Percentiles rank a stretch among this genome's conserved stretches.
phyloP scores from a whole-genome alignment of 176 grass and related monocot species.

The Elymus sibiricus region DNA sequence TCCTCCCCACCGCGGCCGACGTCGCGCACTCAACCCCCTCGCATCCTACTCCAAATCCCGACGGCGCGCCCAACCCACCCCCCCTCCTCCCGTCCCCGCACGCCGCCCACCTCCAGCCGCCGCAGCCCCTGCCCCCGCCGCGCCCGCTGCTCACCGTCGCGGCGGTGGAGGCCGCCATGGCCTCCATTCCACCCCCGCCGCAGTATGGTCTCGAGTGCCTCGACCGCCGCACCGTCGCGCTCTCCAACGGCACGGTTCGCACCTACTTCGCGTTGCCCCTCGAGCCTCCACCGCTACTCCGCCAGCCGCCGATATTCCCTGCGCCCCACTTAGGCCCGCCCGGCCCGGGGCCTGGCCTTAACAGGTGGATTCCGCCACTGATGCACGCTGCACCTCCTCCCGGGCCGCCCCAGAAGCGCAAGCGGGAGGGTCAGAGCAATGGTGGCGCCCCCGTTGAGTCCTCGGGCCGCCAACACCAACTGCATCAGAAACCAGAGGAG shows the following conservation, averaged over 20 bases:
- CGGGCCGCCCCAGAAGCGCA: slow-evolving; percentile 20
- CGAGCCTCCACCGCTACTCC: slow-evolving; percentile 52
- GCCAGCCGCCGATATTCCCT: slow-evolving; percentile 25
- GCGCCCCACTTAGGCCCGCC: not conserved
- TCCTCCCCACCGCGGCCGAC: not conserved
- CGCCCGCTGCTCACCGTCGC: slow-evolving; percentile 54
- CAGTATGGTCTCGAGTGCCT: slow-evolving; percentile 38
- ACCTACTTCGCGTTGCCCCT: slow-evolving; percentile 86
- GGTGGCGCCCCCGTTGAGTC: not conserved
- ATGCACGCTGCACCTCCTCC: not conserved
- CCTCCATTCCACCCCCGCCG: slow-evolving; percentile 48
- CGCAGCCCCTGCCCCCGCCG: not conserved
- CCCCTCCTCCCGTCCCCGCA: slow-evolving; percentile 4
- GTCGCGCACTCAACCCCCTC: slow-evolving; percentile 1
- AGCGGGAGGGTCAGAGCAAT: slow-evolving; percentile 50
- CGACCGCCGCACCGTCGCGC: slow-evolving; percentile 47
- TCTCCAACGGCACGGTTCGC: slow-evolving; percentile 77
- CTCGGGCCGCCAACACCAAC: slow-evolving; percentile 20
- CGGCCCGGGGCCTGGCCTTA: not conserved
- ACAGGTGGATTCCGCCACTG: slow-evolving; percentile 13
- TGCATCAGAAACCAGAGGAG: slow-evolving; percentile 17
- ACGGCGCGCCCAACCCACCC: not conserved
- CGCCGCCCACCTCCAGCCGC: not conserved
- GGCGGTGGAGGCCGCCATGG: slow-evolving; percentile 44
- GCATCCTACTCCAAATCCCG: slow-evolving; percentile 6